phyloP scores from a whole-genome alignment of 495 filamentous ascomycete genomes.

The Halenospora varia region DNA sequence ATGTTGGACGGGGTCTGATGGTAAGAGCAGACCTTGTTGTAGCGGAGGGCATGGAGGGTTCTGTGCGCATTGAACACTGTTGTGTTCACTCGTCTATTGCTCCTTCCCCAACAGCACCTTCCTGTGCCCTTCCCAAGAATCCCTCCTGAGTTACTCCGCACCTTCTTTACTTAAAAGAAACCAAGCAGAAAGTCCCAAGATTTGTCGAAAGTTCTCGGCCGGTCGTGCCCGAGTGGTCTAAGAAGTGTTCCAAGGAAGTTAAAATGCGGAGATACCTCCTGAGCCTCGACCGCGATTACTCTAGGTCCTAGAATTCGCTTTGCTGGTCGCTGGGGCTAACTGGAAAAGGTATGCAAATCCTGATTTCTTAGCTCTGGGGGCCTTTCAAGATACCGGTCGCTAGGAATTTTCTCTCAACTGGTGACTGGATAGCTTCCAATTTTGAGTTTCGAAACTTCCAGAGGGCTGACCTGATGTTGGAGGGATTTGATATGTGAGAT shows the following conservation, averaged over 20 bases:
- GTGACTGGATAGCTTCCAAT: no score
- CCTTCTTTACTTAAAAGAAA: neutral
- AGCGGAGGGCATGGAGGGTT: conserved; percentile 1
- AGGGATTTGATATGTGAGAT: neutral
- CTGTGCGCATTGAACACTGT: neutral
- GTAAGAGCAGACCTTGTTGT: neutral
- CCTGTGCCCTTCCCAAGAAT: no score
- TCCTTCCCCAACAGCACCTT: no score
- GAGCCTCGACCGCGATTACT: no score
- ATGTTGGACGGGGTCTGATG: neutral
- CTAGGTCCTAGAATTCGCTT: neutral
- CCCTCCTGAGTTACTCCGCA: neutral
- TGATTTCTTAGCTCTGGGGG: no score
- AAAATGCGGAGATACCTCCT: neutral
- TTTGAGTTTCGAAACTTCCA: no score
- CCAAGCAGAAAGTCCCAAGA: neutral
- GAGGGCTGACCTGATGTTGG: neutral
- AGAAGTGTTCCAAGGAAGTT: no score
- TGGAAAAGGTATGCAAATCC: neutral
- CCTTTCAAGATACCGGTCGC: no score
- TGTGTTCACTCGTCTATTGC: neutral
- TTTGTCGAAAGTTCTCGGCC: neutral
- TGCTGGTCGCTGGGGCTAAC: neutral
- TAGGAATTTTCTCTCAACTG: no score
- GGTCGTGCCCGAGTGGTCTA: neutral